phyloP scores from a whole-genome alignment of 371 early-diverging fungal genomes.

The Scutellospora calospora region DNA sequence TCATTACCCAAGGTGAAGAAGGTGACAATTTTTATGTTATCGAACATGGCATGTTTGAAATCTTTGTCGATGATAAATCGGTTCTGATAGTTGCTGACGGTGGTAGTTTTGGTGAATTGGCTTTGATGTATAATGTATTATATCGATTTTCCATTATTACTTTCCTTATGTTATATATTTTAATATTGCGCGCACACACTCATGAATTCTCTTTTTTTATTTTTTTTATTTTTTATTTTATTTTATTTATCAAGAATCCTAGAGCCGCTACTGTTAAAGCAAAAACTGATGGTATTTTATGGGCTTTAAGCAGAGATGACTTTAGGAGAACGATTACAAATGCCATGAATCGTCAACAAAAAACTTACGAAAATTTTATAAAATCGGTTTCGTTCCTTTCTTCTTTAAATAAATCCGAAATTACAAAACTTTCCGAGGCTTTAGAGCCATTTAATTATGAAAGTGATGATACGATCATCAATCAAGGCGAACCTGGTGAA shows the following conservation, averaged over 20 bases:
- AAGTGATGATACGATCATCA: slow-evolving; percentile 73
- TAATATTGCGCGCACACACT: background rate
- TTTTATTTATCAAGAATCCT: slow-evolving; percentile 62
- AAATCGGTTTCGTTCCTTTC: slow-evolving; percentile 74
- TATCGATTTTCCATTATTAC: background rate
- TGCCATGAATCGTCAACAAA: slow-evolving; percentile 73
- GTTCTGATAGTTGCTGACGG: slow-evolving; percentile 72
- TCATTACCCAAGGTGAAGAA: slow-evolving; percentile 90
- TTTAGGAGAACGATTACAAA: slow-evolving; percentile 83
- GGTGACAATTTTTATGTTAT: slow-evolving; percentile 89
- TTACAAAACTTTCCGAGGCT: slow-evolving; percentile 86
- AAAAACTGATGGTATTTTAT: slow-evolving; percentile 72
- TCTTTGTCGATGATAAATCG: slow-evolving; percentile 59
- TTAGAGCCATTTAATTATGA: slow-evolving; percentile 75
- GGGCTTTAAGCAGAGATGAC: slow-evolving; percentile 87
- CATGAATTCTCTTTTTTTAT: background rate
- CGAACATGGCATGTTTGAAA: slow-evolving; percentile 82
- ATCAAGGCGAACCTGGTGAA: slow-evolving; percentile 74
- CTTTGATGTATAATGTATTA: slow-evolving; percentile 85
- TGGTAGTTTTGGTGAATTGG: slow-evolving; percentile 89
- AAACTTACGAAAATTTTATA: slow-evolving; percentile 83
- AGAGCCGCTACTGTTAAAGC: slow-evolving; percentile 88
- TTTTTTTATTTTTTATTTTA: background rate
- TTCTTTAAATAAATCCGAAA: slow-evolving; percentile 72
- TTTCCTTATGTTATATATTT: background rate